A percentile compares a stretch with the other conserved stretches of the same genome.
phyloP scores from a whole-genome alignment of 2,329 filamentous ascomycete species.

The Colletotrichum endophyticum region DNA sequence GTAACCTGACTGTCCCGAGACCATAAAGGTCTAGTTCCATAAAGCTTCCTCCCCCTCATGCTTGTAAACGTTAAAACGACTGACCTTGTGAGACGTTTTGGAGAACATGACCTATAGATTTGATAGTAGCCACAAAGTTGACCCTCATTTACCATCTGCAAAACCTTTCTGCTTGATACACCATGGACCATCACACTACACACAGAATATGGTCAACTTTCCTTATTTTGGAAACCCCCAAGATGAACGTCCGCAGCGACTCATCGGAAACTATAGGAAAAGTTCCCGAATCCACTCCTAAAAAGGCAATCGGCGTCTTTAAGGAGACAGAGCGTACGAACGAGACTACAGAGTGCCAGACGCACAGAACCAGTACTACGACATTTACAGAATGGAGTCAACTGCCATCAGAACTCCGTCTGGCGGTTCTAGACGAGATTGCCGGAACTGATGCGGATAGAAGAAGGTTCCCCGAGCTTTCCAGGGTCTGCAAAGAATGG shows the following conservation, averaged over 20 bases:
- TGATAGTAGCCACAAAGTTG: rapidly evolving
- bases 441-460: neutral
- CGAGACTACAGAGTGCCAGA: neutral
- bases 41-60: neutral
- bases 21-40: neutral
- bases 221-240: neutral
- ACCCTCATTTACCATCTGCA: neutral
- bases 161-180: neutral
- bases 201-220: neutral
- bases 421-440: neutral
- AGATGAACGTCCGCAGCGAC: neutral
- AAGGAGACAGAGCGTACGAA: rapidly evolving
- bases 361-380: neutral
- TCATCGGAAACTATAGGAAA: neutral
- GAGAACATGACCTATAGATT: neutral
- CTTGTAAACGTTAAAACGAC: neutral
- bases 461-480: neutral
- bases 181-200: too few relatives aligned
- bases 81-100: neutral
- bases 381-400: neutral
- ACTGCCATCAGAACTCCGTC: neutral
- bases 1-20: neutral
- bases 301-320: neutral
- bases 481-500: neutral
- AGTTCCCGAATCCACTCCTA: neutral